Evolutionary conservation across 306 rosid species (phyloP).

Genomic region (Medicago ruthenica): DNA sequence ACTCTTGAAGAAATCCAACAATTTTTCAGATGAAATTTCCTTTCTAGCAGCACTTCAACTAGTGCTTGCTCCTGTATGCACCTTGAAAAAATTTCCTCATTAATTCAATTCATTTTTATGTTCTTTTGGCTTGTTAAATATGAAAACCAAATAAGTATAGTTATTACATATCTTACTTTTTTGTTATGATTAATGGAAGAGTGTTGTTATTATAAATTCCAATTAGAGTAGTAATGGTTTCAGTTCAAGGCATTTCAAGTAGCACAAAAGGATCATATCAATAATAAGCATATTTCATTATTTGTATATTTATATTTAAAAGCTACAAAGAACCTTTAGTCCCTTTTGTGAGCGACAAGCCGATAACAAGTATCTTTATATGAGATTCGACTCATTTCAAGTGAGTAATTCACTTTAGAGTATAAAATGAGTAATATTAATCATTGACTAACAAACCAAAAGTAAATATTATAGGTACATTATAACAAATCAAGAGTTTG

Average conservation of each 20-base stretch:
- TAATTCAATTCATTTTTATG: slow-evolving; percentile 41
- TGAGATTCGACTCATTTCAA: too few relatives aligned
- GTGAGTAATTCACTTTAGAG: too few relatives aligned
- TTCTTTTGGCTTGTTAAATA: slow-evolving; percentile 7
- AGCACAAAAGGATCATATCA: background rate
- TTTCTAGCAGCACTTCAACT: slow-evolving; percentile 21
- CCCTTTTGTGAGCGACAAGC: too few relatives aligned
- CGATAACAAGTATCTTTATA: too few relatives aligned
- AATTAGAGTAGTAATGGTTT: background rate
- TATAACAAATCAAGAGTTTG: too few relatives aligned
- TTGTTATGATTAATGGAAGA: background rate
- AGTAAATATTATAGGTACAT: too few relatives aligned
- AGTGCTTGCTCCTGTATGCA: slow-evolving; percentile 25
- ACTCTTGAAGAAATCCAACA: slow-evolving; percentile 89
- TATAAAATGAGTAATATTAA: too few relatives aligned
- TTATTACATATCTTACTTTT: background rate
- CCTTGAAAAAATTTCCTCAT: slow-evolving; percentile 9
- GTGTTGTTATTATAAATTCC: background rate
- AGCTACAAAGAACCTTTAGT: background rate
- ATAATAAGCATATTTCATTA: background rate
- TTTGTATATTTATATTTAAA: background rate
- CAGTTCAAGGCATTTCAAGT: background rate
- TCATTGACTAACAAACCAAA: too few relatives aligned
- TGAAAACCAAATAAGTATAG: slow-evolving; percentile 15
- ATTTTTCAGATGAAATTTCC: slow-evolving; percentile 76